Evolutionary conservation across 805 yeast genomes (phyloP).

Genomic region (Wickerhamomyces alni): DNA sequence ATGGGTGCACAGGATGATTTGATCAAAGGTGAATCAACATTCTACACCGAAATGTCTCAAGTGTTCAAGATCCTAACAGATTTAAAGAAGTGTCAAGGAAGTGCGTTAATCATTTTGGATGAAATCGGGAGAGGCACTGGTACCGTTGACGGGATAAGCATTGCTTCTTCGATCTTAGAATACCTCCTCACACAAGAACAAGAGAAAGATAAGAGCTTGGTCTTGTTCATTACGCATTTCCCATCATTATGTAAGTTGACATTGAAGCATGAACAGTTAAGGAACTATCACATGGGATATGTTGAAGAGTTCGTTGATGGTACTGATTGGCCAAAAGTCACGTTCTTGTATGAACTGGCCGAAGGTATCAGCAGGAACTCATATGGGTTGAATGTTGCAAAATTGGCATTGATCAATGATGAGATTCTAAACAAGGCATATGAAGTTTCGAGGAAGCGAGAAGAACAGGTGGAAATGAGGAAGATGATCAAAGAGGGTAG

Average conservation of each 20-base stretch:
- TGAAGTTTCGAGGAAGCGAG: constrained; percentile 79
- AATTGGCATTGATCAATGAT: constrained; percentile 83
- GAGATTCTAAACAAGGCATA: constrained; percentile 89
- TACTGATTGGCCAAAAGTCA: constrained; percentile 54
- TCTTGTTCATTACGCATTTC: constrained; percentile 94
- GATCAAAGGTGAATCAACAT: constrained; percentile 91
- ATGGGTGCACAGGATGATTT: constrained; percentile 99
- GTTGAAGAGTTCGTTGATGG: constrained; percentile 28
- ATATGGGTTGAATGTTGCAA: constrained; percentile 97
- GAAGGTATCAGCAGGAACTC: constrained; percentile 90
- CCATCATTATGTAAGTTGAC: constrained; percentile 83
- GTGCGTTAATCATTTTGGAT: constrained; percentile 81
- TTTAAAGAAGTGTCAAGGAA: constrained; percentile 46
- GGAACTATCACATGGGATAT: constrained; percentile 85
- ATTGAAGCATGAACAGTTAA: constrained; percentile 51
- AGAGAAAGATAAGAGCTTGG: constrained; percentile 60
- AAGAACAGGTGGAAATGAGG: constrained; percentile 34
- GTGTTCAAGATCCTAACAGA: constrained; percentile 71
- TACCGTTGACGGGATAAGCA: constrained; percentile 94
- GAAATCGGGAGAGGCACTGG: constrained; percentile 82
- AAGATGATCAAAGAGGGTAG: background rate
- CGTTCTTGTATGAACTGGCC: constrained; percentile 84
- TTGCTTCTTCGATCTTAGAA: constrained; percentile 93
- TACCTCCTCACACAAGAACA: constrained; percentile 48
- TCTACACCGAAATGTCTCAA: constrained; percentile 93